Evolutionary conservation across 768 basidiomycete genomes (phyloP).

Genomic region (Cystofilobasidium capitatum): DNA sequence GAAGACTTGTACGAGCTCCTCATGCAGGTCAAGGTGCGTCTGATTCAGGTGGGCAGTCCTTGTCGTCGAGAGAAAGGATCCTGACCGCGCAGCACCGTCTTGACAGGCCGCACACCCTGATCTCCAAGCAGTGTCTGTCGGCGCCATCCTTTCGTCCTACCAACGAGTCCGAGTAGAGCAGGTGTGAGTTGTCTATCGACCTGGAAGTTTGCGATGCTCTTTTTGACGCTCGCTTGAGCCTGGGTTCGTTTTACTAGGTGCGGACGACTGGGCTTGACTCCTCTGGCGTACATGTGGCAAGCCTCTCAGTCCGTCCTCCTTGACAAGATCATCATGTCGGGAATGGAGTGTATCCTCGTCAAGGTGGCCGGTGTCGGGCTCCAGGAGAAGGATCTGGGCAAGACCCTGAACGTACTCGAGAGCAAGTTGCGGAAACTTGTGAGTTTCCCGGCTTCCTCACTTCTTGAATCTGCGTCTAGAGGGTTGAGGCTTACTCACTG

Average conservation of each 20-base stretch:
- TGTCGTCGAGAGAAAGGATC: background rate
- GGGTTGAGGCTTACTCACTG: background rate
- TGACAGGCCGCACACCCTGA: conserved; percentile 64
- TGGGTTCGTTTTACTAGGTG: conserved; percentile 49
- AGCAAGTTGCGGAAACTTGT: conserved; percentile 64
- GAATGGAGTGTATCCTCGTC: conserved; percentile 74
- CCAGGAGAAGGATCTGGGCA: conserved; percentile 64
- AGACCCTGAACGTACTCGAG: conserved; percentile 62
- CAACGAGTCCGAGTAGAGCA: conserved; percentile 95
- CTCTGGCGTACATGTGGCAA: conserved; percentile 89
- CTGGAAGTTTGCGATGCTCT: too few relatives aligned
- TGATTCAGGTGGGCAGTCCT: background rate
- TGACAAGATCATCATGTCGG: conserved; percentile 69
- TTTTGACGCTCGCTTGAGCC: too few relatives aligned
- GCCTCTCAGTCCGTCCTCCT: conserved; percentile 76
- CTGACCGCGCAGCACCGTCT: background rate
- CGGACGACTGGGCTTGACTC: conserved; percentile 63
- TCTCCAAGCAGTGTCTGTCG: conserved; percentile 76
- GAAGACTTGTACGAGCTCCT: conserved; percentile 79
- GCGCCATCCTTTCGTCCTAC: conserved; percentile 94
- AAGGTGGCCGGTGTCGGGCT: conserved; percentile 94
- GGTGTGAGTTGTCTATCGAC: too few relatives aligned
- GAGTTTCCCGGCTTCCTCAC: conserved; percentile 29
- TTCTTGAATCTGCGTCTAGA: background rate
- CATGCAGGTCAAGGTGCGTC: conserved; percentile 61